phyloP scores from a whole-genome alignment of 2,329 filamentous ascomycete species.

The Microdochium trichocladiopsis region DNA sequence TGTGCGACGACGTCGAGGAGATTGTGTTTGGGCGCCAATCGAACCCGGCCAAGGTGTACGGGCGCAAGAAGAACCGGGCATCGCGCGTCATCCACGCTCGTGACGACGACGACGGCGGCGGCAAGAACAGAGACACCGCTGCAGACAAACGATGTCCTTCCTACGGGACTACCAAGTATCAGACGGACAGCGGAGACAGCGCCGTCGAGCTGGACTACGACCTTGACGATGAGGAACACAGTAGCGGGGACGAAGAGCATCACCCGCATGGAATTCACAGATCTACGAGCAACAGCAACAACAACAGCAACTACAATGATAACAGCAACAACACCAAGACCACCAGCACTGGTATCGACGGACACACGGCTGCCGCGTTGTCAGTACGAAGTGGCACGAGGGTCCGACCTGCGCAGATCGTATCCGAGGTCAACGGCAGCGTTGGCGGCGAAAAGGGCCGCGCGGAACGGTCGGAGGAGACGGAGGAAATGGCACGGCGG shows the following conservation, averaged over 20 bases:
- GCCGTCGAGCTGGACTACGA: background rate
- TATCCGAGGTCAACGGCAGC: constrained; percentile 47
- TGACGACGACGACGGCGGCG: constrained; percentile 4
- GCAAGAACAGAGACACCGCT: background rate
- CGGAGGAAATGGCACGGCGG: constrained; percentile 40
- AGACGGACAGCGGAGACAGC: background rate
- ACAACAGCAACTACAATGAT: background rate
- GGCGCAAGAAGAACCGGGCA: constrained; percentile 35
- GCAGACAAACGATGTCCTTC: background rate
- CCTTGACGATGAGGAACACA: constrained; percentile 4
- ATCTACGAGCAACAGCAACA: background rate
- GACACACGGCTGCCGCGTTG: constrained; percentile 18
- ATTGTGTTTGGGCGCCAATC: constrained; percentile 37
- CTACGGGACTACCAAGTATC: constrained; percentile 2
- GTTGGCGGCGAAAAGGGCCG: constrained; percentile 48
- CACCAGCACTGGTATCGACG: constrained; percentile 3
- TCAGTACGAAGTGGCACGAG: constrained; percentile 28
- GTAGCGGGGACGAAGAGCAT: constrained; percentile 1
- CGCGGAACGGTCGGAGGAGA: constrained; percentile 44
- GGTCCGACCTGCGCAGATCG: constrained; percentile 24
- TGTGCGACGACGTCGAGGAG: constrained; percentile 40
- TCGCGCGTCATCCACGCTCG: constrained; percentile 18
- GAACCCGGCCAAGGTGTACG: constrained; percentile 36
- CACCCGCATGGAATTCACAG: background rate
- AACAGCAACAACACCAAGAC: background rate